Base-by-base conservation (phyloP, 768 basidiomycete species). In the Hydnum rufescens region DNA sequence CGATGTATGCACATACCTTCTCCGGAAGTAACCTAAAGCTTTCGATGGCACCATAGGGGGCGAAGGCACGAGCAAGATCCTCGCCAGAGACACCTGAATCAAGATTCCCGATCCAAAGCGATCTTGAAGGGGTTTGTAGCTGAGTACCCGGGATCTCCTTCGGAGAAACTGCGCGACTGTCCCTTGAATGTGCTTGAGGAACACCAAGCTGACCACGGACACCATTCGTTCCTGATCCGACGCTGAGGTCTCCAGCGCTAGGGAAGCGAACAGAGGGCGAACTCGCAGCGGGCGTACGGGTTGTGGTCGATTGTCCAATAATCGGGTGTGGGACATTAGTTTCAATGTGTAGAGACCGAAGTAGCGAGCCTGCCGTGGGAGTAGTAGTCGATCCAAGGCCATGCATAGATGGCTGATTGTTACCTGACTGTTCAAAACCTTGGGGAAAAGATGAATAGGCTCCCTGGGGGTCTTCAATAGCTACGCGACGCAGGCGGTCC, bases 91-190 rank as follows among this genome's bases (percentile, higher is more conserved):
- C 86, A 51, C 82, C 83, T 58, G 84, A 86, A 65, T 96, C 95
- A 49, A 99, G 71, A 66, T 97, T 97, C 48, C 95, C 95, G 62
- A 99, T 95, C 93, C 95, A 99, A 28, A 99, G 70, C 31, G 88
- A 92, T 49, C 95, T 80, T 6, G 93, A 93, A 32, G 95, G 93
- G 36, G 87, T 82, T 67, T 96, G 92, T 51, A 80, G 75, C 61
- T 89, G 84, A 8, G 77, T 75, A 32, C 87, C 83, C 22, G 36
- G 36, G 36, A 13, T 39, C 34, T 79, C 72, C 64, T 87, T 89
- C 23, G 86, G 86, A 8, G 86, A 88, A 52, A 82, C 68, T n/a
- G 83, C 77, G 49, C 83, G 77, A 60, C 76, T 82, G 60, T 78
- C 54, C 57, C 3, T 54, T 46, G 51, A 42, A 50, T 49, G 49